Evolutionary conservation across 257 asterid genomes (phyloP).

Genomic region (Haberlea rhodopensis): DNA sequence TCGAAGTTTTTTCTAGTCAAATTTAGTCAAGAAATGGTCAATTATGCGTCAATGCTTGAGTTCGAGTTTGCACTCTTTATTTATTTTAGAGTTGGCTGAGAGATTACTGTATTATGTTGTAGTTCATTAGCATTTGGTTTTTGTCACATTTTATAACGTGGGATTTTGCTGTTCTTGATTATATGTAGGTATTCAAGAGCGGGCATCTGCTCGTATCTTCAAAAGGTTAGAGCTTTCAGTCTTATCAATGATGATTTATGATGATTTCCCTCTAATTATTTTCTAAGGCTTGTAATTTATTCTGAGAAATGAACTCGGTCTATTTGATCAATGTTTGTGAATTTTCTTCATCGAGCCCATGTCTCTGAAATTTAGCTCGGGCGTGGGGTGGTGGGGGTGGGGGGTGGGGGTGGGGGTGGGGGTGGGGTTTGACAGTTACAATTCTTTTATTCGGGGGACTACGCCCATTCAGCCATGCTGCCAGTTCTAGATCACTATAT

Average conservation of each 20-base stretch:
- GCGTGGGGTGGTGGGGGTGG: background rate
- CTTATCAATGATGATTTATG: background rate
- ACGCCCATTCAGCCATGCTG: background rate
- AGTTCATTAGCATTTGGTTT: background rate
- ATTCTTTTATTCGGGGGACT: background rate
- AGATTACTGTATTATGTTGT: background rate
- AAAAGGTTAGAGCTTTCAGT: conserved; percentile 60
- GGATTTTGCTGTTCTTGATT: conserved; percentile 24
- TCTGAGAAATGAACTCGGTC: background rate
- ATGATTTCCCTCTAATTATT: background rate
- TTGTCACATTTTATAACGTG: conserved; percentile 22
- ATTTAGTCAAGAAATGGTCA: conserved; percentile 38
- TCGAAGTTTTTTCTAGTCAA: conserved; percentile 30
- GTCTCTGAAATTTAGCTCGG: background rate
- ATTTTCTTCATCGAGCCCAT: too few relatives aligned
- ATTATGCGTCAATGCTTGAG: conserved; percentile 11
- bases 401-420: too few relatives aligned
- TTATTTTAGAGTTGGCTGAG: conserved; percentile 14
- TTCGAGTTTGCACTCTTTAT: background rate
- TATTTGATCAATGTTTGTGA: background rate
- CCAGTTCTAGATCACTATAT: background rate
- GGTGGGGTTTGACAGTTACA: too few relatives aligned
- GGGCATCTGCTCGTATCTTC: conserved; percentile 96
- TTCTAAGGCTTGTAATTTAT: background rate
- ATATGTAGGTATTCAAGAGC: conserved; percentile 92